Base-by-base conservation (phyloP, 768 basidiomycete species). In the Crassisporium funariophilum region DNA sequence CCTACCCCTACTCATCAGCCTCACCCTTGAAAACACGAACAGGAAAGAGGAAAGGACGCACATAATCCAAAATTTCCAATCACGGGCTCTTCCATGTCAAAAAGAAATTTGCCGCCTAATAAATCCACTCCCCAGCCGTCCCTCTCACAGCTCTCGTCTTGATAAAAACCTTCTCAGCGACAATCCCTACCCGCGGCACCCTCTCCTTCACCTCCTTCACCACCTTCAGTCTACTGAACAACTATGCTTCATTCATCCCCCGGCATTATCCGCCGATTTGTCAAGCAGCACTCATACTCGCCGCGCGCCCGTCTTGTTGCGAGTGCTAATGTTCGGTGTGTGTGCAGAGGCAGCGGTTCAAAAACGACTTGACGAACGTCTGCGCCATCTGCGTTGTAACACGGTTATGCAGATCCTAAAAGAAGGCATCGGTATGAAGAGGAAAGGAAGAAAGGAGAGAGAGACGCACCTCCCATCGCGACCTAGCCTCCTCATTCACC, bases 91-190 rank as follows among this genome's bases (percentile, higher is more conserved):
- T 93, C 91, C 91, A 93, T 0, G 81, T 80, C 59, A 90, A 63
- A 62, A 91, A 88, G 55, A 85, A 76, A 57, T 85, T 87, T 0
- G 82, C 70, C 4, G 92, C 86, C 82, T 91, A 87, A 54, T 82
- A 86, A 50, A 89, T 76, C 92, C 92, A 94, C 33, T 78, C 63
- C 12, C 61, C 59, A 12, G 68, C 59, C 6, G 49, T 53, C 3
- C 47, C 52, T 3, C 52, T 53, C 4, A 45, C 53, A 5, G 63
- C 48, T 16, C 66, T 72, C 3, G 83, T 78, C 68, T 82, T 87
- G 59, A 92, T 78, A 61, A 83, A 93, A 62, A 91, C 91, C 49
- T 94, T 91, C 71, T 94, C 92, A 0, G 90, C 89, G 76, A 91
- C 83, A 49, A 93, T 81, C 13, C 91, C 91, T 42, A 93, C 69